phyloP scores from a whole-genome alignment of 2,329 filamentous ascomycete species.

The Claviceps paspali region DNA sequence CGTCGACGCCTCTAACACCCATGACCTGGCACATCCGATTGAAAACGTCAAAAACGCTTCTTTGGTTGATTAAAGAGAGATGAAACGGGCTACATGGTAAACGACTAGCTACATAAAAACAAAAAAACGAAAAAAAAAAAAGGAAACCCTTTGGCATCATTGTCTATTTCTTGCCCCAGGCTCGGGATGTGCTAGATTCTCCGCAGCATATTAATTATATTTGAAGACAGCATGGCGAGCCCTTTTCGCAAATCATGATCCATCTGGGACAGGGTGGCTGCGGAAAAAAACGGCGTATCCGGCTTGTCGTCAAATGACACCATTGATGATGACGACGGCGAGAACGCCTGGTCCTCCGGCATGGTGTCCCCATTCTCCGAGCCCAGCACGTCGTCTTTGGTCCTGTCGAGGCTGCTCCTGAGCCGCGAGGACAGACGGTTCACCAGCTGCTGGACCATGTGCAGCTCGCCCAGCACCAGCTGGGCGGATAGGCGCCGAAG shows the following conservation, averaged over 20 bases:
- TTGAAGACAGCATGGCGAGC: background rate
- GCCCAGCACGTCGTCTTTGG: background rate
- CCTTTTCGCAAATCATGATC: background rate
- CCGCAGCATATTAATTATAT: background rate
- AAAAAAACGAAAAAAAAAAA: background rate
- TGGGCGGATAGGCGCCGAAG: slow-evolving; percentile 8
- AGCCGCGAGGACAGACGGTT: slow-evolving; percentile 11
- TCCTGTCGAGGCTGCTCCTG: background rate
- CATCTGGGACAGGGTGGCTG: background rate
- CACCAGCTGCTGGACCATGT: slow-evolving; percentile 16
- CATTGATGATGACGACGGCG: too few species aligned
- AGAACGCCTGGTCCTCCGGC: background rate
- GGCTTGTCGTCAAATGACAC: background rate
- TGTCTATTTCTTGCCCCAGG: too few species aligned
- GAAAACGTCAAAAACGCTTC: too few species aligned
- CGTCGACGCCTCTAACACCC: slow-evolving; percentile 6
- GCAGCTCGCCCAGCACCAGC: slow-evolving; percentile 18
- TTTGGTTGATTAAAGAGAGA: too few species aligned
- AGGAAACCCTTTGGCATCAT: too few species aligned
- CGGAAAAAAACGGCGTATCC: background rate
- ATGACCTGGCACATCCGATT: background rate
- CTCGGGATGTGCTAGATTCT: background rate
- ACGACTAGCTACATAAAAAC: too few species aligned
- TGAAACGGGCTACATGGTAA: too few species aligned
- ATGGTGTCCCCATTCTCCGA: background rate